Evolutionary conservation across 2,329 filamentous ascomycete species (phyloP).

Genomic region (Pseudogymnoascus sp.): DNA sequence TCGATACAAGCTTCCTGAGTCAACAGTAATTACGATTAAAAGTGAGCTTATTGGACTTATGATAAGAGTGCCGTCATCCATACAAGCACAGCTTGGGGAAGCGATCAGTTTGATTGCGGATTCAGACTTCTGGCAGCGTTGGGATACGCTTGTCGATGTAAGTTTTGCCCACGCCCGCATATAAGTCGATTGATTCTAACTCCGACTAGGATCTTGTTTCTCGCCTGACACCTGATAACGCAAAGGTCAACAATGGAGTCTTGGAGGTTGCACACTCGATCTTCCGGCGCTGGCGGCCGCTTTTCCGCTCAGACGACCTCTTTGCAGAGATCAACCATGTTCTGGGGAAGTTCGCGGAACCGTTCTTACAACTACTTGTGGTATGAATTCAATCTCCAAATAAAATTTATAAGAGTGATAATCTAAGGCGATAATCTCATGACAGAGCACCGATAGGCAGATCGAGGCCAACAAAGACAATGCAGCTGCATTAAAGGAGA

Average conservation of each 20-base stretch:
- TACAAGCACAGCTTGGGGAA: constrained; percentile 92
- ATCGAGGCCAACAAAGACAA: constrained; percentile 73
- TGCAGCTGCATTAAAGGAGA: constrained; percentile 65
- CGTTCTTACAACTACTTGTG: constrained; percentile 75
- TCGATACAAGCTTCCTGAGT: constrained; percentile 75
- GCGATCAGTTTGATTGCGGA: constrained; percentile 96
- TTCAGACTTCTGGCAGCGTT: constrained; percentile 92
- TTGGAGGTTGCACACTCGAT: constrained; percentile 97
- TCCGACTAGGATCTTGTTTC: constrained; percentile 70
- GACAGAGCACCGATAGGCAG: constrained; percentile 58
- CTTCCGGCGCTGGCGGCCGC: constrained; percentile 89
- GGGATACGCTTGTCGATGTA: constrained; percentile 90
- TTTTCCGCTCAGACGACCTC: constrained; percentile 87
- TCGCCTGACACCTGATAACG: constrained; percentile 74
- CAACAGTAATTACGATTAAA: constrained; percentile 89
- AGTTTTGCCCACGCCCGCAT: constrained; percentile 24
- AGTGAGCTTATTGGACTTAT: constrained; percentile 91
- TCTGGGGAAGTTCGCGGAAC: constrained; percentile 71
- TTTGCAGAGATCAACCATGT: constrained; percentile 98
- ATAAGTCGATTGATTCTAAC: constrained; percentile 18
- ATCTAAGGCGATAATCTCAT: constrained; percentile 12
- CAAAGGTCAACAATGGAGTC: constrained; percentile 84
- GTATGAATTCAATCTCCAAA: constrained; percentile 39
- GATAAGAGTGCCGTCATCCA: constrained; percentile 80
- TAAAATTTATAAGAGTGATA: background rate